Base-by-base conservation (phyloP, 176 grass and related monocot species). In the Eremochloa ophiuroides region DNA sequence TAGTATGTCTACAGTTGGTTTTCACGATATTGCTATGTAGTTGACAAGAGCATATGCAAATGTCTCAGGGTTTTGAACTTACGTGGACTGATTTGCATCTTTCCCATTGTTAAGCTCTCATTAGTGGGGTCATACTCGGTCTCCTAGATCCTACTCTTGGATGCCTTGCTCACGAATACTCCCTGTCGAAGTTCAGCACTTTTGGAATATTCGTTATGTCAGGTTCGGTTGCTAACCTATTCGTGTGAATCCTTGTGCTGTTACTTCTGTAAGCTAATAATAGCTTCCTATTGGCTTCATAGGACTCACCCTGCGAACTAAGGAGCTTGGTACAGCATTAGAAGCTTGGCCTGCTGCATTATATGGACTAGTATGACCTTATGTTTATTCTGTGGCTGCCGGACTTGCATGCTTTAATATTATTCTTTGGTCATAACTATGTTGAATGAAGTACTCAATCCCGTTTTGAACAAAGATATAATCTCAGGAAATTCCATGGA, bases 161-260 rank as follows among this genome's bases (percentile, higher is more conserved):
- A 28, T 95, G 90, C 47, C 83, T 93, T 84, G 95, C 95, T 31
- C 88, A 98, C 82, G 64, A 87, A 56, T 93, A 88, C 22, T 95
- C 92, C n/a, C n/a, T 95, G 47, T 88, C 95, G 26, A 91, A 89
- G 83, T 95, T 88, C 82, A 98, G 86, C 78, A 88, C 92, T 29
- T 95, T 91, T 80, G 95, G 90, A 50, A 98, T 98, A 88, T 98
- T 98, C 25, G 55, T 95, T 43, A 84, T 98, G 50, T 93, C 95
- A 83, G 90, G 92, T 95, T 82, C 26, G 48, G 20, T 66, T 80
- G 76, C 67, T 51, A 76, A 76, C 72, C 26, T 56, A 76, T n/a
- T 16, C 8, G 1, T 74, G 15, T 22, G 38, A 40, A 50, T 23
- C 59, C 3, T 44, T 73, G 7, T 58, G 27, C 37, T 65, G 74